Conservation (phyloP, 208 protist species). For the Leishmania martiniquensis region DNA sequence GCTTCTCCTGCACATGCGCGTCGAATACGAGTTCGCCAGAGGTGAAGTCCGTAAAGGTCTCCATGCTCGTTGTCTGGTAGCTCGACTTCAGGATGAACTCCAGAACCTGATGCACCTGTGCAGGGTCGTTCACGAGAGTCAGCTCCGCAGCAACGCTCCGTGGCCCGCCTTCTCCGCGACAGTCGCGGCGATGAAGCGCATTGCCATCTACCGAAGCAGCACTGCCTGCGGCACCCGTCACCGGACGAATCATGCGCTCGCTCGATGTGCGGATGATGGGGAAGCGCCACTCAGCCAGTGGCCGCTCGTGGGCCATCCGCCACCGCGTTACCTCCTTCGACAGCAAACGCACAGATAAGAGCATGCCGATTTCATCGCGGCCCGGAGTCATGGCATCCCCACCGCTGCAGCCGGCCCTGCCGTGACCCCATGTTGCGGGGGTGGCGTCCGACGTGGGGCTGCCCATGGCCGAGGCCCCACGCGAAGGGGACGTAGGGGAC, state of each 20-base stretch:
- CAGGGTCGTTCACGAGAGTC: constrained; percentile 60
- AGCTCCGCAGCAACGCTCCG: constrained; percentile 19
- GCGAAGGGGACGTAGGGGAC: constrained; percentile 19
- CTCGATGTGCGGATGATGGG: constrained; percentile 35
- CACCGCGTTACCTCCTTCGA: constrained; percentile 31
- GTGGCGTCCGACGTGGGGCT: constrained; percentile 17
- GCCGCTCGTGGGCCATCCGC: constrained; percentile 32
- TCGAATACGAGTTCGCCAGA: constrained; percentile 73
- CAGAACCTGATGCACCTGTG: constrained; percentile 65
- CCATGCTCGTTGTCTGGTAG: constrained; percentile 67
- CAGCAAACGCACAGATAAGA: constrained; percentile 37
- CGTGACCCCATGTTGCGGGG: constrained; percentile 3
- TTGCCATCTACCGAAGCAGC: neutral
- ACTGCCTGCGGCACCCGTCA: neutral
- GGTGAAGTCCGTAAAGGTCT: constrained; percentile 66
- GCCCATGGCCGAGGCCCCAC: constrained; percentile 11
- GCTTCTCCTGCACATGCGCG: constrained; percentile 46
- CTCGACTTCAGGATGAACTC: constrained; percentile 74
- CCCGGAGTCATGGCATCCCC: constrained; percentile 8
- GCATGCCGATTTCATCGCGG: constrained; percentile 40
- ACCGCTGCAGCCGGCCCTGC: neutral
- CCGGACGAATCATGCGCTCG: constrained; percentile 26
- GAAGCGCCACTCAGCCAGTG: constrained; percentile 45
- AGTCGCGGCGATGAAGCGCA: constrained; percentile 1
- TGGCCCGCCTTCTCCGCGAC: neutral